A percentile compares a stretch with the other conserved stretches of the same genome.
phyloP scores from a whole-genome alignment of 306 rosid genomes.

The Vigna angularis region DNA sequence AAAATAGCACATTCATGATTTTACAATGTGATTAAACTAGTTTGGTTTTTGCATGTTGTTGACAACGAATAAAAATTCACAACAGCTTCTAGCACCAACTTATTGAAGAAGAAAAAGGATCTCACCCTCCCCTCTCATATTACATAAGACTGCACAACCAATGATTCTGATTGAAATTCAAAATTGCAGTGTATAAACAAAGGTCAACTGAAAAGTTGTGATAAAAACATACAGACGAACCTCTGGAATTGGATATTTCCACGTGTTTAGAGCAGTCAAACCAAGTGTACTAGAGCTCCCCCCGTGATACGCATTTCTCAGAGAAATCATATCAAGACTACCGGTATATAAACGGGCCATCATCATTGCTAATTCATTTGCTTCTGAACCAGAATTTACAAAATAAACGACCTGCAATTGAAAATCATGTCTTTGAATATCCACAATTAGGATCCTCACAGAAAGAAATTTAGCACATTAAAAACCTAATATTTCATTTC shows the following conservation, averaged over 20 bases:
- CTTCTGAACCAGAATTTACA: conserved; percentile 95
- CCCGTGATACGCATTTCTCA: conserved; percentile 95
- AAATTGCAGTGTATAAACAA: conserved; percentile 13
- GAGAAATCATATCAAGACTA: conserved; percentile 82
- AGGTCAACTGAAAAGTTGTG: conserved; percentile 24
- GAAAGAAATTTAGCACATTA: conserved; percentile 28
- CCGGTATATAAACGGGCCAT: conserved; percentile 93
- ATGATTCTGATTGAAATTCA: conserved; percentile 23
- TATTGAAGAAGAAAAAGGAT: no score
- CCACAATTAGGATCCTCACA: conserved; percentile 2
- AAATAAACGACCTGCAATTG: conserved; percentile 84
- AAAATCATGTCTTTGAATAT: conserved; percentile 16
- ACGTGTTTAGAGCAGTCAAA: conserved; percentile 78
- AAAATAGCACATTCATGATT: conserved; percentile 16
- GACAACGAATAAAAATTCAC: no score
- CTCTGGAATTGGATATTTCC: conserved; percentile 97
- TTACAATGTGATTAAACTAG: conserved; percentile 8
- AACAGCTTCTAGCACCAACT: no score
- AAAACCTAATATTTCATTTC: neutral
- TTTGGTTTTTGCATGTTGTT: neutral
- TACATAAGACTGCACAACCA: neutral
- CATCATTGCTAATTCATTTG: conserved; percentile 90
- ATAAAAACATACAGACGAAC: conserved; percentile 49
- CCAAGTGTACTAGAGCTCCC: conserved; percentile 86
- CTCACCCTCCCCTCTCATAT: no score